Evolutionary conservation across 768 basidiomycete genomes (phyloP).

Genomic region (Clitopilus hobsonii): DNA sequence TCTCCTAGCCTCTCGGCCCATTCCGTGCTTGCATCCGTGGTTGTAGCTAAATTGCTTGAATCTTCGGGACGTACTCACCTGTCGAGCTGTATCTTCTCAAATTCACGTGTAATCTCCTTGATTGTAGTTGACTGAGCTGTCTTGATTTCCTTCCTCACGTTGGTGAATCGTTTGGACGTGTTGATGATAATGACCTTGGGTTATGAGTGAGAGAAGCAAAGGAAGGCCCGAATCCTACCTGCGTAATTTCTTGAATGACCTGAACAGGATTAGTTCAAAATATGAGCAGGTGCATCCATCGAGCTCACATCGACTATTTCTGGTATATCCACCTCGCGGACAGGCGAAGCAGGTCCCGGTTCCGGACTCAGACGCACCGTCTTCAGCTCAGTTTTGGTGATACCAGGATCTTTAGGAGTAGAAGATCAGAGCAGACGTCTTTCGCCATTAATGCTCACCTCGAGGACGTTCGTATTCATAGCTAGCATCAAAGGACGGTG

Average conservation of each 20-base stretch:
- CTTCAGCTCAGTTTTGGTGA: too few relatives aligned
- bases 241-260: slow-evolving; percentile 47
- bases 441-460: too few relatives aligned
- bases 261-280: slow-evolving; percentile 14
- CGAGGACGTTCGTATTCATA: slow-evolving; percentile 2
- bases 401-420: too few relatives aligned
- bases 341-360: too few relatives aligned
- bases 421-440: too few relatives aligned
- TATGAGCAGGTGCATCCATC: background rate
- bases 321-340: slow-evolving; percentile 6
- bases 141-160: slow-evolving; percentile 40
- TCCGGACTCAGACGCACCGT: too few relatives aligned
- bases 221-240: slow-evolving; percentile 22
- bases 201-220: background rate
- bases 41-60: background rate
- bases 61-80: slow-evolving; percentile 24
- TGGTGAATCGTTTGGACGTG: slow-evolving; percentile 43
- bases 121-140: slow-evolving; percentile 42
- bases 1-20: background rate
- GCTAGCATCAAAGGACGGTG: background rate
- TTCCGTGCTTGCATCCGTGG: background rate
- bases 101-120: slow-evolving; percentile 35
- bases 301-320: slow-evolving; percentile 38
- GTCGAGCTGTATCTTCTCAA: slow-evolving; percentile 39
- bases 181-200: slow-evolving; percentile 42